Conservation (phyloP, 2,329 filamentous ascomycete genomes). For the Exophiala oligosperma region DNA sequence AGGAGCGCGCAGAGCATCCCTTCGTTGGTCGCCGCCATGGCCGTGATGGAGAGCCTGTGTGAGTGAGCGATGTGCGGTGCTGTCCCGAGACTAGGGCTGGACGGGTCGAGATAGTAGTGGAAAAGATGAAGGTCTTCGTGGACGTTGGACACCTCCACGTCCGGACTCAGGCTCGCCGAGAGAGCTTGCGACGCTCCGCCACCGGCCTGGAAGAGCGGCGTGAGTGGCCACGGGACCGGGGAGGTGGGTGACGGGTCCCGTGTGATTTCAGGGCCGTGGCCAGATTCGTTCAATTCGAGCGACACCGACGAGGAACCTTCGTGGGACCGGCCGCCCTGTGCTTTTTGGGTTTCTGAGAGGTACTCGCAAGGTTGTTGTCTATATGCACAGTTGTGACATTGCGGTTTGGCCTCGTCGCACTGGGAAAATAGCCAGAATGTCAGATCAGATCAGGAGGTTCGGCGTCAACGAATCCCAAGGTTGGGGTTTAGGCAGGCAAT, state of each 20-base stretch:
- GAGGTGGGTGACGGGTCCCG: too few relatives aligned
- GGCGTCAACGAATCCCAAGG: not conserved
- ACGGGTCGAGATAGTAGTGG: slow-evolving; percentile 10
- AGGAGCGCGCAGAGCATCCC: slow-evolving; percentile 4
- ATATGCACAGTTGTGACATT: slow-evolving; percentile 5
- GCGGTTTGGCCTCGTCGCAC: slow-evolving; percentile 11
- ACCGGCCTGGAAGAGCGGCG: not conserved
- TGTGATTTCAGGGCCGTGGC: too few relatives aligned
- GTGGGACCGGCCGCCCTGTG: not conserved
- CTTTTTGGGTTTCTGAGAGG: not conserved
- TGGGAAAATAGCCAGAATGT: not conserved
- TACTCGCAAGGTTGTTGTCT: slow-evolving; percentile 10
- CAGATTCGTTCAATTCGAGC: not conserved
- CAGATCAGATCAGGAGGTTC: too few relatives aligned
- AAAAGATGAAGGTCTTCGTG: slow-evolving; percentile 11
- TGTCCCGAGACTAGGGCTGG: not conserved
- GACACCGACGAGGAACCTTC: not conserved
- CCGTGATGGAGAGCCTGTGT: not conserved
- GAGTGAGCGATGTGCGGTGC: not conserved
- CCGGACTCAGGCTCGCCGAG: too few relatives aligned
- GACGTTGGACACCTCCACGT: too few relatives aligned
- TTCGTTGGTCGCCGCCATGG: slow-evolving; percentile 1
- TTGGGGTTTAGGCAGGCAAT: not conserved
- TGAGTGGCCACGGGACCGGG: too few relatives aligned
- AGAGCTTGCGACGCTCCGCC: not conserved